Evolutionary conservation across 2,329 filamentous ascomycete genomes (phyloP).

Genomic region (Sporothrix luriei): DNA sequence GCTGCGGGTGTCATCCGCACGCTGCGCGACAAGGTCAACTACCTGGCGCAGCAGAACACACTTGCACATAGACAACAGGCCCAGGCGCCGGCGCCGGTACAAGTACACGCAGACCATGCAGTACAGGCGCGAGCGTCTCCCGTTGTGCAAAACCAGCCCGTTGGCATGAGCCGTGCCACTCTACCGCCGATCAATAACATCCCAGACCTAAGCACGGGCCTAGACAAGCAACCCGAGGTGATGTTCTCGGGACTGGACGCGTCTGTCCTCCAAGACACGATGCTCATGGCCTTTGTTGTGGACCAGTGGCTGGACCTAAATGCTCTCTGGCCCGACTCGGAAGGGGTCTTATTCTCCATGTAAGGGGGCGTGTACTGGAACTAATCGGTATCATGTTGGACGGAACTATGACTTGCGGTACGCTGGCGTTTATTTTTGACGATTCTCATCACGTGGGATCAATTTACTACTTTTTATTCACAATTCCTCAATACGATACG

Average conservation of each 20-base stretch:
- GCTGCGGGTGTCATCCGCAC: constrained; percentile 16
- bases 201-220: background rate
- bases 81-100: background rate
- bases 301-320: constrained; percentile 25
- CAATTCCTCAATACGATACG: no score
- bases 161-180: background rate
- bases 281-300: constrained; percentile 27
- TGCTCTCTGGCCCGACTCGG: background rate
- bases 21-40: constrained; percentile 19
- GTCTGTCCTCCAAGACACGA: constrained; percentile 12
- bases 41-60: background rate
- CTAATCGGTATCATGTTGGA: background rate
- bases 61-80: background rate
- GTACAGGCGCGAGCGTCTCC: background rate
- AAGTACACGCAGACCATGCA: background rate
- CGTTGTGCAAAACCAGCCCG: background rate
- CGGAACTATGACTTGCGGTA: background rate
- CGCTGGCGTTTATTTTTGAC: background rate
- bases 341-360: background rate
- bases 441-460: background rate
- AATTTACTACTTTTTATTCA: background rate
- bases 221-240: background rate
- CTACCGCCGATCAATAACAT: background rate
- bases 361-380: background rate
- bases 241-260: background rate